Evolutionary conservation across 768 basidiomycete genomes (phyloP), one percentile per base, ranked within the genome.

Genomic region (Dendrothele bispora): DNA sequence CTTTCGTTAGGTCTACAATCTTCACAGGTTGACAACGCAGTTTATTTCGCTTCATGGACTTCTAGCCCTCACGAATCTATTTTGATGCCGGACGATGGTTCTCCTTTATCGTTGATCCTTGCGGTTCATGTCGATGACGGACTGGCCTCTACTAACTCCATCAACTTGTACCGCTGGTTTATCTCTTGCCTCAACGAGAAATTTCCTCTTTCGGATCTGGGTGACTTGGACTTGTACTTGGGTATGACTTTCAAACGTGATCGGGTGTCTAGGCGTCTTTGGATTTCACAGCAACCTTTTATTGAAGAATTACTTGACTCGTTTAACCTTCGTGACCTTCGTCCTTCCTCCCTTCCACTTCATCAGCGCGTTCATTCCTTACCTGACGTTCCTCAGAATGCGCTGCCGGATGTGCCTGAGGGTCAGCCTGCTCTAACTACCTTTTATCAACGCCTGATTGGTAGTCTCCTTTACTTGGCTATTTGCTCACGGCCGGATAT

Each of bases 181-280:
- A 43, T 27, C 5, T 30, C n/a, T n/a, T 43, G 52, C 18, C 37
- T 64, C 4, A 39, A 36, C 7, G 12, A 20, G 2, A 28, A 46
- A 3, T 34, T 53, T 11, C 34, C 51, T 1, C 35, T 59, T 1
- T 34, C 37, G 1, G 39, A 59, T 36, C 25, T 59, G 0, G 43
- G 57, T 0, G 27, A 46, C 5, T n/a, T 50, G 8, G 39, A 30
- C 39, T 57, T 36, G 45, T 17, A 58, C 0, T 41, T 61, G 3
- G 52, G 59, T 5, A 48, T 60, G 2, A 15, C 55, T 29, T 41
- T 61, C 15, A 39, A 35, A 17, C 35, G 45, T 3, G 48, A 60
- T 15, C 27, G 36, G 1, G 20, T 22, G 4, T 8, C 20, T 0
- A 32, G 32, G 15, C 45, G 49, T 12, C 3, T 60, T 1, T 46